A percentile compares a stretch with the other conserved stretches of the same genome.
Conservation (phyloP, 352 stramenopile species). For the Pythium dissotocum region DNA sequence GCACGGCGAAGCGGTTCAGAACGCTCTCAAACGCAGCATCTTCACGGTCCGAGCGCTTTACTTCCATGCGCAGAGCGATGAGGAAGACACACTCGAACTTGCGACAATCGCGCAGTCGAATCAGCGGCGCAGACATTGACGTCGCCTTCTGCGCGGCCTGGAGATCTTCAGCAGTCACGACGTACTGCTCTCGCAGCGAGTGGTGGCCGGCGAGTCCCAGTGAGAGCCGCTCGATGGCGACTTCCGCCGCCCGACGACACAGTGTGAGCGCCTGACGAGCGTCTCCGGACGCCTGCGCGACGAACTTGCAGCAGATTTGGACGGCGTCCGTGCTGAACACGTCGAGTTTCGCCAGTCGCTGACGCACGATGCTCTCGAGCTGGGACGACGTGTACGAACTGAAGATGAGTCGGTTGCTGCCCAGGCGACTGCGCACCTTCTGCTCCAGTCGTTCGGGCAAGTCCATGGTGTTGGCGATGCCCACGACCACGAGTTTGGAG, state of each 20-base stretch:
- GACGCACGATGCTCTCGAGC: conserved; percentile 66
- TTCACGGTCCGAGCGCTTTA: conserved; percentile 41
- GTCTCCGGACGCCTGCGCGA: conserved; percentile 69
- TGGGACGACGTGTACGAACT: conserved; percentile 61
- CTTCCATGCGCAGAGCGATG: conserved; percentile 61
- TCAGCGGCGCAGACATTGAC: conserved; percentile 55
- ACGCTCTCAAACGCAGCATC: conserved; percentile 61
- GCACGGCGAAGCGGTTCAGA: conserved; percentile 59
- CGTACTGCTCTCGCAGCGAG: conserved; percentile 17
- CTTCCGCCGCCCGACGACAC: conserved; percentile 62
- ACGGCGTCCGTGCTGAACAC: conserved; percentile 67
- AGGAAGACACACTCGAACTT: conserved; percentile 80
- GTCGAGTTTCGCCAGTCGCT: conserved; percentile 52
- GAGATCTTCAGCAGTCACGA: conserved; percentile 59
- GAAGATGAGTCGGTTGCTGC: conserved; percentile 69
- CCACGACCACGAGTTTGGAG: conserved; percentile 68
- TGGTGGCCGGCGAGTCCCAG: neutral
- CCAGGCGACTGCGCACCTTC: conserved; percentile 70
- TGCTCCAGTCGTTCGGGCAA: conserved; percentile 65
- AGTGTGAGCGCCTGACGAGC: conserved; percentile 66
- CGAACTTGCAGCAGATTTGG: conserved; percentile 62
- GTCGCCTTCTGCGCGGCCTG: conserved; percentile 50
- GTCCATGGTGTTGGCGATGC: conserved; percentile 84
- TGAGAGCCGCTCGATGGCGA: conserved; percentile 46
- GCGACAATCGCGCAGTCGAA: conserved; percentile 52